Base-by-base conservation (phyloP, 164 flowering plant species). In the Aristolochia contorta region DNA sequence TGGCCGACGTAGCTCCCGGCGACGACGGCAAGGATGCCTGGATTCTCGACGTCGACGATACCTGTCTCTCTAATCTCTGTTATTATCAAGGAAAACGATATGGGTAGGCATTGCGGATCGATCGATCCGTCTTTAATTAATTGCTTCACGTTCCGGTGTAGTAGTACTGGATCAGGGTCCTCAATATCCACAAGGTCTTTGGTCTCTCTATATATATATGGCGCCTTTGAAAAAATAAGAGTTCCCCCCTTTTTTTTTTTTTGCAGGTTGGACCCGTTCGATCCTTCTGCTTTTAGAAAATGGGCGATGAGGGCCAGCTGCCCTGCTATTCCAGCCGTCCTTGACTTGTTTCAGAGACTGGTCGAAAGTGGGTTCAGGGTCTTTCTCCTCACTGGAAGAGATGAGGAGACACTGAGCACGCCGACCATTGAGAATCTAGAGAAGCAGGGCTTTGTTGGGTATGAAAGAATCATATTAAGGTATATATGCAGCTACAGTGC, bases 11-110 rank as follows among this genome's bases (percentile, higher is more conserved):
- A 0, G 48, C 43, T 1, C 57, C 72, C 21, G 55, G 67, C 4
- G 71, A 27, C 47, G 91, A 84, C 63, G 86, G 85, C 58, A 63
- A 70, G 64, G 91, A 84, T 63, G 95, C 88, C 66, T 91, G 95
- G 95, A 72, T 86, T 60, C 67, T 87, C 0, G 97, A 91, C 49
- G 81, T 91, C 0, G 97, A 90, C 54, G 97, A 90, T 56, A 90
- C 96, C 19, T 91, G 96, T 73, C 63, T 91, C 66, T 90, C 97
- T 43, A 90, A 90, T 62, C 59, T 82, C 46, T 19, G 61, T 7
- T 90, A 79, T 71, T 84, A 87, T 62, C 66, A 47, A 61, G 65
- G 70, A 27, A 87, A 75, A 67, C 65, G 81, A 56, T 87, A 68
- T 43, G 93, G 97, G 97, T 90, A 2, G 2, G 16, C 24, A 2